A percentile compares a stretch with the other conserved stretches of the same genome.
phyloP scores from a whole-genome alignment of 2,329 filamentous ascomycete genomes.

The Aspergillus awamori region DNA sequence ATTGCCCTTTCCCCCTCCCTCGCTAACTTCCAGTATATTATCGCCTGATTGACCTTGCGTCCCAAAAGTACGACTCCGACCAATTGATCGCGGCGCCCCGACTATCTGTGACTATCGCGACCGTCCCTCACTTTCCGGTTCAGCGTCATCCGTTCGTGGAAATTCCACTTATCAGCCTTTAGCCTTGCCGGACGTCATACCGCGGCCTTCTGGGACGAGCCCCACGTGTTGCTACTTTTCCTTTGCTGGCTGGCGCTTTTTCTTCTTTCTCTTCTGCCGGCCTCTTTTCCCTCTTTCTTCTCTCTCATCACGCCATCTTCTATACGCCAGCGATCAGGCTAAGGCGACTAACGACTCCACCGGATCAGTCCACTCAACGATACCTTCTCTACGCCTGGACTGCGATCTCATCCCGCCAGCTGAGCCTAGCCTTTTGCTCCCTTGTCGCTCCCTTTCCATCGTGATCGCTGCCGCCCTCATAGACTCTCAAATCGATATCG shows the following conservation, averaged over 20 bases:
- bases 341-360: conserved; percentile 5
- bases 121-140: conserved; percentile 1
- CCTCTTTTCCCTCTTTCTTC: neutral
- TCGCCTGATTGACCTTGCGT: conserved; percentile 6
- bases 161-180: conserved; percentile 8
- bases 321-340: conserved; percentile 1
- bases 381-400: neutral
- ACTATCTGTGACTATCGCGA: neutral
- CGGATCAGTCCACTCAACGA: conserved; percentile 9
- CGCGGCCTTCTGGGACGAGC: conserved; percentile 17
- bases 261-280: neutral
- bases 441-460: neutral
- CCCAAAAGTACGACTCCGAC: conserved; percentile 4
- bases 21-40: neutral
- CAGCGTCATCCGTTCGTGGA: conserved; percentile 18
- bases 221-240: conserved; percentile 25
- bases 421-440: neutral
- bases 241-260: neutral
- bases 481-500: neutral
- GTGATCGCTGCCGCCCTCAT: neutral
- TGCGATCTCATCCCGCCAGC: neutral
- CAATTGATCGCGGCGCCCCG: neutral
- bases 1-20: neutral
- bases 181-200: conserved; percentile 28
- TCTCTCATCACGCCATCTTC: conserved; percentile 1